Conservation (phyloP, 2,329 filamentous ascomycete species). For the Periconia macrospinosa region DNA sequence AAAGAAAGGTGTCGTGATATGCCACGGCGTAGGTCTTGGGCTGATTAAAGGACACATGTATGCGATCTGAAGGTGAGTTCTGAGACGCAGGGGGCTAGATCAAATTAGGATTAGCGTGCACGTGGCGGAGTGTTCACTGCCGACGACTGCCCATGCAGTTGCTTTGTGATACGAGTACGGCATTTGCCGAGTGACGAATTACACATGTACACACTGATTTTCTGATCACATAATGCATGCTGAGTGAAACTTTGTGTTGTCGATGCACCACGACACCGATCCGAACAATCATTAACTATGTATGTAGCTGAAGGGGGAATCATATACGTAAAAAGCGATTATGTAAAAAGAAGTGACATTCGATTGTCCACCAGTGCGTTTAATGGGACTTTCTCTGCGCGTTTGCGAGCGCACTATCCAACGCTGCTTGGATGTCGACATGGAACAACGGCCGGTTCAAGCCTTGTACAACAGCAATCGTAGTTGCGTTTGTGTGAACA, state of each 20-base stretch:
- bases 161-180: not conserved
- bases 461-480: conserved; percentile 70
- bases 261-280: not conserved
- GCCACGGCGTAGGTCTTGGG: conserved; percentile 21
- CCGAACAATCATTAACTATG: not conserved
- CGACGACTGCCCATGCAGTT: not conserved
- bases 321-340: conserved; percentile 1
- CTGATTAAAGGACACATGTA: conserved; percentile 36
- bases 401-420: conserved; percentile 86
- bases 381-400: conserved; percentile 50
- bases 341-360: not conserved
- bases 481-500: conserved; percentile 30
- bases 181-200: not conserved
- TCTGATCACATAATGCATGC: not conserved
- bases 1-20: conserved; percentile 7
- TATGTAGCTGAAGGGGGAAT: not conserved
- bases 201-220: not conserved
- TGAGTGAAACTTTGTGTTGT: not conserved
- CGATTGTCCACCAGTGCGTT: not conserved
- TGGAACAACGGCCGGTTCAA: conserved; percentile 94
- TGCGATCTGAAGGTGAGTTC: conserved; percentile 19
- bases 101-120: not conserved
- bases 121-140: not conserved
- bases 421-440: conserved; percentile 85
- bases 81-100: not conserved